Conservation (phyloP, 768 basidiomycete species). For the Serendipita sp. region DNA sequence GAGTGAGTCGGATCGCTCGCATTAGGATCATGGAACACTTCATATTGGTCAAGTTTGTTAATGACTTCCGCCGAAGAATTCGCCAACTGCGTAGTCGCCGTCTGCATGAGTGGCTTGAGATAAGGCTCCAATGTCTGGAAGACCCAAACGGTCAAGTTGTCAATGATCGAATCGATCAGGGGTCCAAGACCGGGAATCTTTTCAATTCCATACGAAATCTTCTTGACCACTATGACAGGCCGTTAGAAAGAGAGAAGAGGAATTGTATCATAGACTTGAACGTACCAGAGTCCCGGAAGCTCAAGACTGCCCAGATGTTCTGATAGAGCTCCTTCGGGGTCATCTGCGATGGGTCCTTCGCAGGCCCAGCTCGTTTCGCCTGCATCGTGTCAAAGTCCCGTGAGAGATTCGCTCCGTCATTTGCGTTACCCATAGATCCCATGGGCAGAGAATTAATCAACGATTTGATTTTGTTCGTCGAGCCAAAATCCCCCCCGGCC, state of each 20-base stretch:
- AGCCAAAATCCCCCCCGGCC: conserved; percentile 19
- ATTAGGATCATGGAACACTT: conserved; percentile 63
- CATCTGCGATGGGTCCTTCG: conserved; percentile 67
- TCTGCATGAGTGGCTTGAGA: conserved; percentile 61
- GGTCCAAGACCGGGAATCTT: conserved; percentile 67
- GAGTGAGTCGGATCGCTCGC: conserved; percentile 82
- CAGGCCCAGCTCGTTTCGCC: conserved; percentile 46
- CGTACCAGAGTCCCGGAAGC: conserved; percentile 64
- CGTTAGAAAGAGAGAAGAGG: background rate
- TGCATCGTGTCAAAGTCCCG: conserved; percentile 63
- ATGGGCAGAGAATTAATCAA: background rate
- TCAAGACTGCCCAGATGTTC: conserved; percentile 72
- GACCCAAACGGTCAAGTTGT: conserved; percentile 44
- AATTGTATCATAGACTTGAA: no score
- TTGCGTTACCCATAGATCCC: background rate
- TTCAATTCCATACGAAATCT: conserved; percentile 27
- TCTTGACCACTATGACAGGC: background rate
- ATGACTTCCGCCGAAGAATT: conserved; percentile 63
- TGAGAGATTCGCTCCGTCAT: conserved; percentile 15
- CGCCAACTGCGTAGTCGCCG: conserved; percentile 47
- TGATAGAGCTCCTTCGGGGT: conserved; percentile 75
- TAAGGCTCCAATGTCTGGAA: conserved; percentile 79
- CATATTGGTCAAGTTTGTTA: conserved; percentile 65
- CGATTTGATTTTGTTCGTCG: background rate
- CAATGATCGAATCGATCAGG: conserved; percentile 36